These are phyloP conservation scores for Populus davidiana DNA, from an alignment of 345 rosid species.

Conservation along the genomic window DNA sequence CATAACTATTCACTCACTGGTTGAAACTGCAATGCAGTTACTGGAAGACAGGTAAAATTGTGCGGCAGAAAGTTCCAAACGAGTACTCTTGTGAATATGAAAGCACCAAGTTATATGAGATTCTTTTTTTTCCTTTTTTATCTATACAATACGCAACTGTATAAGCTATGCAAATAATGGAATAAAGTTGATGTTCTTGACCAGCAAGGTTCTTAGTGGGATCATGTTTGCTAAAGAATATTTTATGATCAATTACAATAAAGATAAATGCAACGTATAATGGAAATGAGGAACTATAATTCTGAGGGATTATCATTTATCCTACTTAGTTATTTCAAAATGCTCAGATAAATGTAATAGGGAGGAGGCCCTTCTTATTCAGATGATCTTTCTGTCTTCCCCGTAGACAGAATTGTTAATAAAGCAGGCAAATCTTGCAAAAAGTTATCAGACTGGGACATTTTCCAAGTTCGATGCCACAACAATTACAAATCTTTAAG, in stretches of 20 bases:
- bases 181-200: background rate
- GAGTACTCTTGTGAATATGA: background rate
- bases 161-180: background rate
- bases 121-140: background rate
- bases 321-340: background rate
- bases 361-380: background rate
- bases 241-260: too few species aligned
- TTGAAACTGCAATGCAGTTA: conserved; percentile 32
- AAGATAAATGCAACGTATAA: background rate
- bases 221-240: background rate
- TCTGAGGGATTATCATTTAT: background rate
- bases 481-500: background rate
- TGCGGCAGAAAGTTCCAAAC: background rate
- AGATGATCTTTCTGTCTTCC: background rate
- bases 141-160: background rate
- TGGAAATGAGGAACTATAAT: background rate
- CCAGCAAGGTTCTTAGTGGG: background rate
- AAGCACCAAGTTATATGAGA: background rate
- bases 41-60: background rate
- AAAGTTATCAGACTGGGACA: background rate
- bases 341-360: background rate
- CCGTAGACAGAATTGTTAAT: background rate
- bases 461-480: background rate
- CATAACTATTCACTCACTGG: conserved; percentile 56
- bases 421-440: background rate